Evolutionary conservation across 2,329 filamentous ascomycete species (phyloP).

Genomic region (Fusarium siculi): DNA sequence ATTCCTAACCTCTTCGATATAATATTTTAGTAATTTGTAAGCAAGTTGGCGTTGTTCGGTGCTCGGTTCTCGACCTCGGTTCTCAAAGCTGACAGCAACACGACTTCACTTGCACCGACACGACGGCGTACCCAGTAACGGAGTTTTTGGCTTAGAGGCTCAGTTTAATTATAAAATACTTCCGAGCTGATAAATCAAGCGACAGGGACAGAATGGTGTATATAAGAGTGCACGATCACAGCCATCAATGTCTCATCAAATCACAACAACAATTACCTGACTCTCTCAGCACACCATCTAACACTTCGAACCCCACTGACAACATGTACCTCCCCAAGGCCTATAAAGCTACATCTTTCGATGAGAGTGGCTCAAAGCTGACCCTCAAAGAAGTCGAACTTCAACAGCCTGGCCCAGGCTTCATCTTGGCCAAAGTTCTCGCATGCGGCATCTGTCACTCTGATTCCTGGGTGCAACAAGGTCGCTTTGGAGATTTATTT

Average conservation of each 20-base stretch:
- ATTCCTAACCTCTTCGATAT: fast-evolving
- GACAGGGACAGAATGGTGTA: fast-evolving
- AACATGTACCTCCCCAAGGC: slow-evolving; percentile 65
- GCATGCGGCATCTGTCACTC: slow-evolving; percentile 78
- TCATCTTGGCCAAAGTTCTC: slow-evolving; percentile 76
- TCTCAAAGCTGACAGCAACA: background rate
- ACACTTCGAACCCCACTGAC: background rate
- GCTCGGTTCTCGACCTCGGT: background rate
- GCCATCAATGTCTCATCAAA: fast-evolving
- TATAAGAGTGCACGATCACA: background rate
- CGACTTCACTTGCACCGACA: background rate
- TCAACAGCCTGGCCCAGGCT: slow-evolving; percentile 61
- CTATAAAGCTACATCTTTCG: slow-evolving; percentile 73
- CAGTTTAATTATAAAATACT: fast-evolving
- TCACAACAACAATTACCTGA: background rate
- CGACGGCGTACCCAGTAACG: fast-evolving
- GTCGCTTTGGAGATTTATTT: slow-evolving; percentile 64
- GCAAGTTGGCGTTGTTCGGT: background rate
- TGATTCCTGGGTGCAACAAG: slow-evolving; percentile 61
- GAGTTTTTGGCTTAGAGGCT: fast-evolving
- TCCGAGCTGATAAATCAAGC: background rate
- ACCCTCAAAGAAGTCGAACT: slow-evolving; percentile 69
- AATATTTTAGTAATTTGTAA: fast-evolving
- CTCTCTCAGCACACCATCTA: no score
- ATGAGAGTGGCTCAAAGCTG: slow-evolving; percentile 61